These are phyloP conservation scores for Bretziella fagacearum DNA, from an alignment of 2,329 filamentous ascomycete species.

Conservation along the genomic window DNA sequence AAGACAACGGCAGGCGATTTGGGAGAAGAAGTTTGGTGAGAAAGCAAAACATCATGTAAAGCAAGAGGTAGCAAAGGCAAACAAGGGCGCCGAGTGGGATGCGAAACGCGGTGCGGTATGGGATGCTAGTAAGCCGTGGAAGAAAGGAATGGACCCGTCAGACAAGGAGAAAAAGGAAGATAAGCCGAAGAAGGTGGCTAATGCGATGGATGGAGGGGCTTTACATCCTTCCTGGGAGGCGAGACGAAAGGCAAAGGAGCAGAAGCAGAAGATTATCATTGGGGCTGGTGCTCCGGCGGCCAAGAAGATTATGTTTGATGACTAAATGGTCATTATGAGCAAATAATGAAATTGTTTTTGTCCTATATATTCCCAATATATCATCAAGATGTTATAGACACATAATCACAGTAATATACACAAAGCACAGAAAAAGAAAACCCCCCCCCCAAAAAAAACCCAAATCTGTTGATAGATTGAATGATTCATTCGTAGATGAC, in stretches of 20 bases:
- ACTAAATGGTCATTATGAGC: conserved; percentile 12
- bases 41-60: conserved; percentile 47
- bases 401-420: background rate
- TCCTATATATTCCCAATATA: conserved; percentile 1
- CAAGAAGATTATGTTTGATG: conserved; percentile 39
- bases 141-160: conserved; percentile 28
- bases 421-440: conserved; percentile 5
- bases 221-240: conserved; percentile 51
- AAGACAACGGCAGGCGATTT: conserved; percentile 58
- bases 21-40: conserved; percentile 62
- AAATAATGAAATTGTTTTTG: background rate
- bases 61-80: conserved; percentile 20
- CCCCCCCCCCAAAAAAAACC: background rate
- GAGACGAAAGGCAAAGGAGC: conserved; percentile 40
- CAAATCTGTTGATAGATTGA: conserved; percentile 6
- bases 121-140: conserved; percentile 31
- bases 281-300: conserved; percentile 25
- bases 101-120: conserved; percentile 37
- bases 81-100: conserved; percentile 37
- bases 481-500: conserved; percentile 10
- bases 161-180: conserved; percentile 16
- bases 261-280: conserved; percentile 36
- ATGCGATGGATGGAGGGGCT: conserved; percentile 31
- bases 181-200: conserved; percentile 23
- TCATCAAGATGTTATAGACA: background rate